These are phyloP conservation scores for Ramularia endophylla DNA, from an alignment of 2,329 filamentous ascomycete species.

Conservation along the genomic window DNA sequence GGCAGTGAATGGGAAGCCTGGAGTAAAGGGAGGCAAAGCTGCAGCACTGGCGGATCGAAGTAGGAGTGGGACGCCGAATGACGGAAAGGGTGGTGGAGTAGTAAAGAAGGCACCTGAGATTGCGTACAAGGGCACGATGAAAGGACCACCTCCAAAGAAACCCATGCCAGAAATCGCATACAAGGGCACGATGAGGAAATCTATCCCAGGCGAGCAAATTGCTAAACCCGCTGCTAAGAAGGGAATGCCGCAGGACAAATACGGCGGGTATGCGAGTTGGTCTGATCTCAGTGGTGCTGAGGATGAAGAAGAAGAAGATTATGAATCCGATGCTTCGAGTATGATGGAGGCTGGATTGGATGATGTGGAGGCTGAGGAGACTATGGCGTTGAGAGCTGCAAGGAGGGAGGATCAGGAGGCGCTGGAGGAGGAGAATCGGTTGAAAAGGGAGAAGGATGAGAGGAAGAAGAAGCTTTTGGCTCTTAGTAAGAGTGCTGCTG, in stretches of 20 bases:
- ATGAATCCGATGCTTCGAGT: slow-evolving; percentile 61
- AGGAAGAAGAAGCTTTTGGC: slow-evolving; percentile 35
- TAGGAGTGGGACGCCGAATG: slow-evolving; percentile 22
- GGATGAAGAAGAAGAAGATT: slow-evolving; percentile 58
- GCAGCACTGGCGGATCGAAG: slow-evolving; percentile 19
- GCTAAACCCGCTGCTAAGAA: slow-evolving; percentile 32
- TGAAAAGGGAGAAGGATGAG: slow-evolving; percentile 59
- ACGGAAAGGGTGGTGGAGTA: slow-evolving; percentile 11
- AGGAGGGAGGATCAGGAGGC: slow-evolving; percentile 63
- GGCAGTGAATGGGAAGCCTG: slow-evolving; percentile 37
- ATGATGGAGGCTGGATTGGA: slow-evolving; percentile 67
- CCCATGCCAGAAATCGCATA: slow-evolving; percentile 25
- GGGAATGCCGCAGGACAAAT: slow-evolving; percentile 29
- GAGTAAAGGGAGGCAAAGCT: slow-evolving; percentile 28
- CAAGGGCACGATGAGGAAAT: slow-evolving; percentile 43
- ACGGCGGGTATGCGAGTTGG: slow-evolving; percentile 36
- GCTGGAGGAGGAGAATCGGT: slow-evolving; percentile 54
- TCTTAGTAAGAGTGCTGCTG: slow-evolving; percentile 28
- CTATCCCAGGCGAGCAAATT: slow-evolving; percentile 31
- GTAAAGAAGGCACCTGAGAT: slow-evolving; percentile 27
- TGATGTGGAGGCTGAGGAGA: slow-evolving; percentile 69
- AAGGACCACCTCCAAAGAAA: slow-evolving; percentile 14
- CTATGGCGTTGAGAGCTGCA: slow-evolving; percentile 55
- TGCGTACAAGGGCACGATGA: slow-evolving; percentile 40
- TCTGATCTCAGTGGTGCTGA: slow-evolving; percentile 37